Evolutionary conservation across 2,329 filamentous ascomycete species (phyloP), one percentile per base, ranked within the genome.

Genomic region (Aspergillus sp.): DNA sequence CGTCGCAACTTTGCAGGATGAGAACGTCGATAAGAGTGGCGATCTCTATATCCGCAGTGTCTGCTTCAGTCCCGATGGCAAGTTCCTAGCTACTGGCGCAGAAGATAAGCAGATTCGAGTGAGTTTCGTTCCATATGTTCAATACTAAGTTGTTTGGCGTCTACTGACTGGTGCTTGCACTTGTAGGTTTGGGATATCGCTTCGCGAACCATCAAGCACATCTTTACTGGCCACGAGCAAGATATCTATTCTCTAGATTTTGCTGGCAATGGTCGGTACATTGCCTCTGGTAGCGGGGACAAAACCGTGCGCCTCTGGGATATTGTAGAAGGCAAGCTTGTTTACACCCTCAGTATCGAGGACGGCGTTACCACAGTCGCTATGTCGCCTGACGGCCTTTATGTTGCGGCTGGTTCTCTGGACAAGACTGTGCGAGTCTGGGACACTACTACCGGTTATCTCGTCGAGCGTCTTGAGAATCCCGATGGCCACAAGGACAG

Each of bases 161-260:
- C 44, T 26, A 34, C 48, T 50, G 26, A 39, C 20, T 8, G 32
- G 11, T 34, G 18, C 6, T 41, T 36, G 15, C 20, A n/a, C 44
- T 30, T 49, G 56, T 65, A 93, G 90, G 91, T 99, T 51, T 99
- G 95, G 95, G 95, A 99, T 73, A 98, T 99, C 66, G 82, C 84
- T 55, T 84, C 80, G 56, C 85, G 91, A 66, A 87, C 85, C 8
- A 98, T 99, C 72, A 90, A 92, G 68, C 91, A 95, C 71, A 91
- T 91, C 39, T 98, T 99, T 77, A 84, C 88, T n/a, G 95, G 95
- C 22, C 95, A 99, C 76, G 95, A 99, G 76, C 93, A 99, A 76
- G 95, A 99, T 65, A 99, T 99, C 62, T 98, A 98, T 77, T 96
- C 91, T 5, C 82, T 98, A 4, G 95, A 98, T 76, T 99, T 96